Evolutionary conservation across 2,329 filamentous ascomycete species (phyloP).

Genomic region (Phoma sp.): DNA sequence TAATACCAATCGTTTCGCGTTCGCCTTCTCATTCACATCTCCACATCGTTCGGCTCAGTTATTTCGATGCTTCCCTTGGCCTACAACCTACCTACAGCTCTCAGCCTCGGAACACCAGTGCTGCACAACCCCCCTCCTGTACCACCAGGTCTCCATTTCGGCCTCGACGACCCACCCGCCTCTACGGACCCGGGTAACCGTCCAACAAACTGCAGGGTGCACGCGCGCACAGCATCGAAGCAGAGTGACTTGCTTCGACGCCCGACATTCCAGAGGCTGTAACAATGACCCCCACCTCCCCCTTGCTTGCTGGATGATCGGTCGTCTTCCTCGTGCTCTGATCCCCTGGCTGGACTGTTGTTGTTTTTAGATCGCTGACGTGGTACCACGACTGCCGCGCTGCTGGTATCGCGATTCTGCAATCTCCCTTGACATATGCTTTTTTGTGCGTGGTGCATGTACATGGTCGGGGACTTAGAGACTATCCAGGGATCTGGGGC

Average conservation of each 20-base stretch:
- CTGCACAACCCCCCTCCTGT: slow-evolving; percentile 3
- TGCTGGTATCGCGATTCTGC: too few relatives aligned
- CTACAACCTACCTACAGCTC: too few relatives aligned
- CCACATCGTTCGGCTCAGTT: background rate
- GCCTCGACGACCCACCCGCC: background rate
- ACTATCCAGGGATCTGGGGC: too few relatives aligned
- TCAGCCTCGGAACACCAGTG: background rate
- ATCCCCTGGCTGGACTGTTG: background rate
- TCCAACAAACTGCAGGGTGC: slow-evolving; percentile 6
- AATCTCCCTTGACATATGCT: too few relatives aligned
- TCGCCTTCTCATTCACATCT: background rate
- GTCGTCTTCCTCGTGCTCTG: background rate
- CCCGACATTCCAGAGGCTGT: background rate
- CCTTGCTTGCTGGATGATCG: background rate
- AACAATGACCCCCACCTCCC: background rate
- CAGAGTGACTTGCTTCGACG: background rate
- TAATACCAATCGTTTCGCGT: slow-evolving; percentile 28
- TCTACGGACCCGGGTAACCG: slow-evolving; percentile 9
- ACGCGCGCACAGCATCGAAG: background rate
- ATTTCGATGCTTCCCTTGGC: background rate
- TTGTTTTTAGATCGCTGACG: background rate
- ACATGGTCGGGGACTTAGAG: too few relatives aligned
- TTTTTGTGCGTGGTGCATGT: too few relatives aligned
- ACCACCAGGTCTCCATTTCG: background rate
- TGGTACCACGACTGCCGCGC: background rate